Conservation (phyloP, 371 early-diverging fungal species). For the Actinomortierella ambigua region DNA sequence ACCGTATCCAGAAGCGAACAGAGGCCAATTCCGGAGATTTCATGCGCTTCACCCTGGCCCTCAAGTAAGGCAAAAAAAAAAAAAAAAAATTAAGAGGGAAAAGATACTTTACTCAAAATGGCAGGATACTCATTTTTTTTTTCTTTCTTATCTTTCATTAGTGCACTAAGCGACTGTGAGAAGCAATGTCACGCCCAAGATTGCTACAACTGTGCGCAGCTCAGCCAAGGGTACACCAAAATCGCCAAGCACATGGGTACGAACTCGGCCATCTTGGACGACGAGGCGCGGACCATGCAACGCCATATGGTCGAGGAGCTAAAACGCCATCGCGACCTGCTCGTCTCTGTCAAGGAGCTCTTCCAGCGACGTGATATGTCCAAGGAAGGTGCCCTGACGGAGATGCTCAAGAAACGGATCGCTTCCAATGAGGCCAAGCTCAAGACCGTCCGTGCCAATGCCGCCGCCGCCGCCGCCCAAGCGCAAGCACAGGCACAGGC, state of each 20-base stretch:
- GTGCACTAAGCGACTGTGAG: conserved; percentile 65
- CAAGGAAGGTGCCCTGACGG: conserved; percentile 22
- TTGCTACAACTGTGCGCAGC: conserved; percentile 62
- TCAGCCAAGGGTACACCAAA: conserved; percentile 63
- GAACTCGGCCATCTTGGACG: conserved; percentile 57
- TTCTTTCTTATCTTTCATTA: conserved; percentile 22
- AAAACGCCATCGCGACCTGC: conserved; percentile 73
- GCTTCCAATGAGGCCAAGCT: conserved; percentile 41
- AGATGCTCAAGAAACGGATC: conserved; percentile 48
- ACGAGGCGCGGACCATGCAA: conserved; percentile 54
- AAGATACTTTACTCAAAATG: too few relatives aligned
- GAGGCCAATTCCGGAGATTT: conserved; percentile 68
- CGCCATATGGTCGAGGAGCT: conserved; percentile 68
- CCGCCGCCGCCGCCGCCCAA: conserved; percentile 22
- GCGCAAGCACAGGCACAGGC: conserved; percentile 20
- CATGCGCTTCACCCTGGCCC: conserved; percentile 58
- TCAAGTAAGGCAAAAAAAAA: conserved; percentile 48
- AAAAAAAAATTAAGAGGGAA: background rate
- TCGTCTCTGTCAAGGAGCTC: conserved; percentile 64
- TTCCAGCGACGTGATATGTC: conserved; percentile 30
- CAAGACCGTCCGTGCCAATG: conserved; percentile 18
- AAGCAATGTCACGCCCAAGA: conserved; percentile 65
- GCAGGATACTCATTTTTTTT: too few relatives aligned
- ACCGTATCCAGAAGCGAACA: conserved; percentile 66
- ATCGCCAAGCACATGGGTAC: conserved; percentile 64